Percentiles rank a stretch among this genome's conserved stretches.
These are phyloP conservation scores for Zymoseptoria tritici DNA, from an alignment of 2,329 filamentous ascomycete species.

Conservation along the genomic window DNA sequence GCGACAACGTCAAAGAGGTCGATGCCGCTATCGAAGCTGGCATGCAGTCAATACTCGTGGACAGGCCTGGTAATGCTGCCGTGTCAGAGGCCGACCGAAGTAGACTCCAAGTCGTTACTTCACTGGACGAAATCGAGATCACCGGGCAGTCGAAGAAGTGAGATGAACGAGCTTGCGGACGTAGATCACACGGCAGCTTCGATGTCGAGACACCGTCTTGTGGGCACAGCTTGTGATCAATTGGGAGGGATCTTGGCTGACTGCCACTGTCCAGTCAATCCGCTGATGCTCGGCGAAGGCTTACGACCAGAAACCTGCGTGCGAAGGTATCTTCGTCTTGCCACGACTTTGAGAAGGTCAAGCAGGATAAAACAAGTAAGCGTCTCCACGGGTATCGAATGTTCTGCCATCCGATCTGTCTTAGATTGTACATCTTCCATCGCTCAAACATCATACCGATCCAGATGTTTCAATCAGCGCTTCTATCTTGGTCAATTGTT, in stretches of 20 bases:
- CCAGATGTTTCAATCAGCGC: neutral
- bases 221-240: neutral
- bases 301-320: neutral
- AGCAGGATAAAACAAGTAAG: too few relatives aligned
- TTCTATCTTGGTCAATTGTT: neutral
- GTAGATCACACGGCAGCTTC: neutral
- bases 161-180: neutral
- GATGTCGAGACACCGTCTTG: neutral
- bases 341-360: too few relatives aligned
- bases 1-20: conserved; percentile 62
- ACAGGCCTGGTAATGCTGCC: conserved; percentile 62
- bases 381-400: neutral
- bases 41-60: conserved; percentile 38
- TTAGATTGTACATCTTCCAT: neutral
- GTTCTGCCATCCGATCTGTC: neutral
- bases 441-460: neutral
- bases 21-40: conserved; percentile 38
- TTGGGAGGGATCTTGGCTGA: neutral
- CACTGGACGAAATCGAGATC: conserved; percentile 21
- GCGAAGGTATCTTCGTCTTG: too few relatives aligned
- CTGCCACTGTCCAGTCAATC: neutral
- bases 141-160: neutral
- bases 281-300: neutral
- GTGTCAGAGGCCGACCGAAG: conserved; percentile 45
- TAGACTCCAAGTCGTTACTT: conserved; percentile 20